Evolutionary conservation across 1,284 basidiomycete species (phyloP).

Genomic region (Ganoderma sp.): DNA sequence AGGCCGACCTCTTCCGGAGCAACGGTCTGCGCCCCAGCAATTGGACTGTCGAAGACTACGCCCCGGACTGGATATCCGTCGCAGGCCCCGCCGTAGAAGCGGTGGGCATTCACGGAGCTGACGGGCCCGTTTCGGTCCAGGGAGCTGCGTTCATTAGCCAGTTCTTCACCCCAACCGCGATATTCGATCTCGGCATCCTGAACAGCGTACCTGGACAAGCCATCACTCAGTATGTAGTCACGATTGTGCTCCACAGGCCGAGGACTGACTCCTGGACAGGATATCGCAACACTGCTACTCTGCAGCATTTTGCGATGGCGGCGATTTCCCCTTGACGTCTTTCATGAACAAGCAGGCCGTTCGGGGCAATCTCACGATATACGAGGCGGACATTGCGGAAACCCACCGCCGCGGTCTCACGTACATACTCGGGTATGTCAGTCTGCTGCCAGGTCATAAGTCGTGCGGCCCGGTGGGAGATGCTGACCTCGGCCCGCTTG

Average conservation of each 20-base stretch:
- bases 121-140: conserved; percentile 50
- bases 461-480: neutral
- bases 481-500: neutral
- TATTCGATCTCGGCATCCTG: conserved; percentile 38
- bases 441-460: neutral
- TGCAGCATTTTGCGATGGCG: conserved; percentile 59
- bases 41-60: conserved; percentile 57
- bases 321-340: conserved; percentile 54
- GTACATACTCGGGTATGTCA: conserved; percentile 63
- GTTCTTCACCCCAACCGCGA: conserved; percentile 64
- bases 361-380: conserved; percentile 59
- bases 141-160: conserved; percentile 58
- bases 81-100: conserved; percentile 39
- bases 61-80: conserved; percentile 52
- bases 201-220: neutral
- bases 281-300: conserved; percentile 70
- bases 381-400: conserved; percentile 55
- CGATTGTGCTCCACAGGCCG: neutral
- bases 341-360: conserved; percentile 67
- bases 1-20: conserved; percentile 61
- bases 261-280: conserved; percentile 41
- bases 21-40: conserved; percentile 53
- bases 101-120: conserved; percentile 36
- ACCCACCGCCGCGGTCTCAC: conserved; percentile 52
- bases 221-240: neutral